phyloP scores from a whole-genome alignment of 1,139 yeast species.

The Yamadazyma conglobata region DNA sequence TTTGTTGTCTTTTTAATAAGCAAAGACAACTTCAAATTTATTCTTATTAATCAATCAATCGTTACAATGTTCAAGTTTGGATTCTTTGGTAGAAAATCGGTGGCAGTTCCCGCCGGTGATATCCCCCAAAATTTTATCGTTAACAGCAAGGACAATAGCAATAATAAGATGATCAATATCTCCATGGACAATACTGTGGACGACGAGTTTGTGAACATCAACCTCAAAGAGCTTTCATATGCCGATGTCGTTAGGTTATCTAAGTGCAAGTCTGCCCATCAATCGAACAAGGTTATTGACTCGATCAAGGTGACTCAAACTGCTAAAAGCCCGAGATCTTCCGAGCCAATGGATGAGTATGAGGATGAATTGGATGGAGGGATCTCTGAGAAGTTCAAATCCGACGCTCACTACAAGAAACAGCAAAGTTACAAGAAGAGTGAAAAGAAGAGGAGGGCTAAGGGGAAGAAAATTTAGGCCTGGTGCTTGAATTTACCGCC shows the following conservation, averaged over 20 bases:
- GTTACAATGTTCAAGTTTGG: slow-evolving; percentile 9
- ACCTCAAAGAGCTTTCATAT: slow-evolving; percentile 35
- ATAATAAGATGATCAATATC: slow-evolving; percentile 29
- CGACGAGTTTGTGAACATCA: slow-evolving; percentile 38
- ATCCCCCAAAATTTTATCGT: slow-evolving; percentile 30
- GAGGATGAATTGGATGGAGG: slow-evolving; percentile 12
- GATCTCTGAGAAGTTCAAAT: slow-evolving; percentile 17
- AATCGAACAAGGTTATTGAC: slow-evolving; percentile 3
- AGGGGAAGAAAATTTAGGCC: slow-evolving; percentile 3
- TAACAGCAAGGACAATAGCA: slow-evolving; percentile 17
- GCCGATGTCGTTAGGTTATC: slow-evolving; percentile 42
- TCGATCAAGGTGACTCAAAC: slow-evolving; percentile 7
- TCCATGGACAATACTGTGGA: slow-evolving; percentile 32
- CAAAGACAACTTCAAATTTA: too few relatives aligned
- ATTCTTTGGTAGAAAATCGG: slow-evolving; percentile 3
- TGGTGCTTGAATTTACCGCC: too few relatives aligned
- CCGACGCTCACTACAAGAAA: slow-evolving; percentile 19
- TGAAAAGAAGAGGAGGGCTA: slow-evolving; percentile 12
- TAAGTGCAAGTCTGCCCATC: slow-evolving; percentile 4
- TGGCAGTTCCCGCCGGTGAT: background rate
- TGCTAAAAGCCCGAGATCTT: slow-evolving; percentile 4
- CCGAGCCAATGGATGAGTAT: slow-evolving; percentile 1
- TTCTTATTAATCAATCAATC: too few relatives aligned
- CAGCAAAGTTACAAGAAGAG: slow-evolving; percentile 17
- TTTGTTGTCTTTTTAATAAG: too few relatives aligned